Evolutionary conservation across 2,329 filamentous ascomycete genomes (phyloP).

Genomic region (Xylaria sp.): DNA sequence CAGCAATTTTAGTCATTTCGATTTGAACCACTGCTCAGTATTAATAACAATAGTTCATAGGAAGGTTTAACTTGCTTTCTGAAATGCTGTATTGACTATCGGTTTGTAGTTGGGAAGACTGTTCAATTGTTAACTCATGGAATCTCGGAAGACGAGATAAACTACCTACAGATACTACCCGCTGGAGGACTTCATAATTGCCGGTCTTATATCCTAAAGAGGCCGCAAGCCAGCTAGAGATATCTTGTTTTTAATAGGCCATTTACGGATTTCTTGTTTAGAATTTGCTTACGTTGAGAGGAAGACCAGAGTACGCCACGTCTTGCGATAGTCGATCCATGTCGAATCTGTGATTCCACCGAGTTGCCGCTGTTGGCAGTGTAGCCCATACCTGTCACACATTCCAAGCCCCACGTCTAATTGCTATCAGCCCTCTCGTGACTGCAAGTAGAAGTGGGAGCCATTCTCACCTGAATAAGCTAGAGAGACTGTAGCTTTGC

Average conservation of each 20-base stretch:
- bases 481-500: constrained; percentile 14
- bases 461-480: constrained; percentile 5
- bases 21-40: constrained; percentile 6
- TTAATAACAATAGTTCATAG: background rate
- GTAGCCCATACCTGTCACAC: constrained; percentile 1
- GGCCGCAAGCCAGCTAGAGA: constrained; percentile 10
- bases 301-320: constrained; percentile 15
- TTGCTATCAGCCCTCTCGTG: background rate
- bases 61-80: background rate
- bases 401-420: constrained; percentile 7
- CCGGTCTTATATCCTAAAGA: constrained; percentile 4
- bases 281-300: constrained; percentile 1
- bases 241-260: background rate
- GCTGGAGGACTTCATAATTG: background rate
- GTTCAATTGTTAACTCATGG: background rate
- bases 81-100: background rate
- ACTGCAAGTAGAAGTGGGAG: background rate
- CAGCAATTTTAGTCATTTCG: constrained; percentile 13
- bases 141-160: background rate
- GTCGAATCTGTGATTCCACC: background rate
- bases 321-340: constrained; percentile 13
- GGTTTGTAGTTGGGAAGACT: constrained; percentile 5
- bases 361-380: constrained; percentile 7
- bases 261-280: background rate
- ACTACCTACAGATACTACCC: constrained; percentile 1